Conservation (phyloP, 495 filamentous ascomycete genomes). For the Talaromyces wortmannii region DNA sequence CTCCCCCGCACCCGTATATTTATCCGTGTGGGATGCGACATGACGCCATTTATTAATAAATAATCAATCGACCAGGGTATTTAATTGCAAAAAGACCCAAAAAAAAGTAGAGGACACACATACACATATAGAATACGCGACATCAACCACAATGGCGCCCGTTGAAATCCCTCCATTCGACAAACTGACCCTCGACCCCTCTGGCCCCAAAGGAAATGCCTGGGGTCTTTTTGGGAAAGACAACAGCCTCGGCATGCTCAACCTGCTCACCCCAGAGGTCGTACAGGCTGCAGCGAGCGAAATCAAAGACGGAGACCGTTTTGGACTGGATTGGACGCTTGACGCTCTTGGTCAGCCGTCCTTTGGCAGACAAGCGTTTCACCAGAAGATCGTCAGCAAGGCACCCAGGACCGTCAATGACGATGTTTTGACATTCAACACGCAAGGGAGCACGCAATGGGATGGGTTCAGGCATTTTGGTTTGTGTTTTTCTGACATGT, state of each 20-base stretch:
- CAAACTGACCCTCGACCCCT: constrained; percentile 34
- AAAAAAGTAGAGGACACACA: not conserved
- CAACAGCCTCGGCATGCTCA: constrained; percentile 44
- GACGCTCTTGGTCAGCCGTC: constrained; percentile 18
- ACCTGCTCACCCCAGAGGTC: constrained; percentile 40
- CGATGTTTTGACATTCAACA: constrained; percentile 55
- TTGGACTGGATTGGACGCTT: constrained; percentile 42
- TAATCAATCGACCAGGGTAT: too few relatives aligned
- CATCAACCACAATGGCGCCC: not conserved
- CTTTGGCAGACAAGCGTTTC: constrained; percentile 22
- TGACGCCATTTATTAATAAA: too few relatives aligned
- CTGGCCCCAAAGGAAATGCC: constrained; percentile 38
- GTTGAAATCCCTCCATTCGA: constrained; percentile 27
- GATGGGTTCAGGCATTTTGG: constrained; percentile 50
- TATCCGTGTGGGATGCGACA: not conserved
- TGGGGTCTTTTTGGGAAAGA: constrained; percentile 42
- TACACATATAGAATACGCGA: not conserved
- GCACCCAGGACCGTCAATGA: constrained; percentile 45
- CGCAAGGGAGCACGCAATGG: constrained; percentile 51
- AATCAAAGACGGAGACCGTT: constrained; percentile 45
- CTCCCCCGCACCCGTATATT: not conserved
- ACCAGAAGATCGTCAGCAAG: constrained; percentile 26
- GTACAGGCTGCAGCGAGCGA: constrained; percentile 39
- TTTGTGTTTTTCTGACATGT: constrained; percentile 1
- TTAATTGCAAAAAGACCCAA: too few relatives aligned